phyloP scores from a whole-genome alignment of 2,329 filamentous ascomycete species.

The Aspergillus ustus region DNA sequence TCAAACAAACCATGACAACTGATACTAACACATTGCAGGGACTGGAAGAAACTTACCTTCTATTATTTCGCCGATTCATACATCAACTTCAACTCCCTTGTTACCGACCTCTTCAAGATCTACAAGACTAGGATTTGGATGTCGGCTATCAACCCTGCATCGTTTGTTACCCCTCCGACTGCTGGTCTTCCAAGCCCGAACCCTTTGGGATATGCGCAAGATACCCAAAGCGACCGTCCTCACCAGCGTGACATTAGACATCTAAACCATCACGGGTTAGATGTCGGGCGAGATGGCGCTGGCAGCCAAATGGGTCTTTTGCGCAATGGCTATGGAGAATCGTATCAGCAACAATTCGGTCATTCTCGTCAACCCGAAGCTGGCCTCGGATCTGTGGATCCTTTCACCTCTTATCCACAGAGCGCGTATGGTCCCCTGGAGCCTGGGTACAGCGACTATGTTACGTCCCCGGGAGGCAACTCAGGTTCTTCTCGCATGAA shows the following conservation, averaged over 20 bases:
- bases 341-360: slow-evolving; percentile 42
- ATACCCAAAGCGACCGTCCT: slow-evolving; percentile 44
- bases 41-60: slow-evolving; percentile 98
- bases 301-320: slow-evolving; percentile 34
- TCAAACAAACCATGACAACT: not conserved
- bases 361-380: slow-evolving; percentile 40
- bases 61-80: slow-evolving; percentile 99
- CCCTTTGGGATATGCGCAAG: slow-evolving; percentile 61
- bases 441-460: slow-evolving; percentile 38
- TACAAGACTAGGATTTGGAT: slow-evolving; percentile 99
- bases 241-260: slow-evolving; percentile 43
- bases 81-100: slow-evolving; percentile 98
- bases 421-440: slow-evolving; percentile 46
- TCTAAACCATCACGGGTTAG: slow-evolving; percentile 38
- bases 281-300: slow-evolving; percentile 34
- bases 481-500: slow-evolving; percentile 39
- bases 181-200: slow-evolving; percentile 73
- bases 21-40: slow-evolving; percentile 60
- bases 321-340: slow-evolving; percentile 41
- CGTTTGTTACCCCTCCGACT: slow-evolving; percentile 76
- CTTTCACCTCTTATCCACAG: slow-evolving; percentile 40
- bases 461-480: slow-evolving; percentile 39
- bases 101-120: slow-evolving; percentile 97
- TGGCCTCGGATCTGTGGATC: slow-evolving; percentile 39
- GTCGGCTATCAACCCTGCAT: slow-evolving; percentile 97